Evolutionary conservation across 2,329 filamentous ascomycete species (phyloP), one percentile per base, ranked within the genome.

Genomic region (Trichoderma atrobrunneum): DNA sequence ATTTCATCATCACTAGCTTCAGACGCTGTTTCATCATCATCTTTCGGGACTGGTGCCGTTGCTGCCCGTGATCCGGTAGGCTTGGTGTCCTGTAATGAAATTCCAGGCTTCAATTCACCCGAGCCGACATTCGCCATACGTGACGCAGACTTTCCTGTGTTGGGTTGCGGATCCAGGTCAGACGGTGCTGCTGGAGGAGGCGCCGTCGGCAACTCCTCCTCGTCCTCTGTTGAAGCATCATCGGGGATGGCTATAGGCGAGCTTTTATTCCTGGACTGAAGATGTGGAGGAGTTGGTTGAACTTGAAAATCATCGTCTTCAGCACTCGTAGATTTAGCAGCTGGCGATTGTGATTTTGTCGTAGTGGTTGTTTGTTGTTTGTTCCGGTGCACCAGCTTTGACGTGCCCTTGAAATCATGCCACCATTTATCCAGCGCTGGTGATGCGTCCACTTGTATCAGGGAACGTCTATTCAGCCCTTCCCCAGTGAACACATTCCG

Each of bases 221-320:
- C 81, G 8, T 77, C 81, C 26, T 80, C 81, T 11, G 81, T 82
- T n/a, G 76, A 79, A 4, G 67, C 76, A 70, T 80, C 79, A 26
- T 80, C 77, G n/a, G 72, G 62, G 62, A 48, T 62, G 18, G 54
- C 74, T 56, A 63, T 72, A 51, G 61, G 71, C 39, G 71, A 65
- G 61, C 72, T 74, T 30, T 77, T 81, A 57, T 75, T 73, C 34
- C 76, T 75, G 14, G 80, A 75, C 61, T 73, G 75, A 54, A 83
- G 77, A 56, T 79, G 80, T 16, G 84, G 82, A 3, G 86, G 86
- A 1, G 85, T 86, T 24, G 81, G 79, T 72, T 87, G 87, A 8
- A 87, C 80, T 73, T 88, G 84, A 62, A 88, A 88, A 70, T 87
- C 86, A 59, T 84, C 84, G n/a, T 85, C 84, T 12, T 85, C 82